These are phyloP conservation scores for Mycena filopes DNA, from an alignment of 768 basidiomycete species.

Conservation along the genomic window DNA sequence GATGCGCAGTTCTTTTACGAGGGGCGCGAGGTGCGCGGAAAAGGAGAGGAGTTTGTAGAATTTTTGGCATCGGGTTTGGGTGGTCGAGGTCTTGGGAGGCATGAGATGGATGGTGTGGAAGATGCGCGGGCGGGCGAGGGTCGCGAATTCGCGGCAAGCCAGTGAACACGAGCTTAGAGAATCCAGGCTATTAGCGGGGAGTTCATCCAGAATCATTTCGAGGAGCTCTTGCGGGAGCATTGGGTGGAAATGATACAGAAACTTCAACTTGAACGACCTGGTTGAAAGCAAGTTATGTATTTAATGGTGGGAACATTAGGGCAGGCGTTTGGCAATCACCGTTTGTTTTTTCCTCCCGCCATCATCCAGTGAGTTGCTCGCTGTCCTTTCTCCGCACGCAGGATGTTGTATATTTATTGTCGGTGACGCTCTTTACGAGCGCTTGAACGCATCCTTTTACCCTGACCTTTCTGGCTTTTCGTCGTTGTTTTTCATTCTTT, in stretches of 20 bases:
- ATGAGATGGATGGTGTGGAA: background rate
- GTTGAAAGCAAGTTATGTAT: too few species aligned
- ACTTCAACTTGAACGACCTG: too few species aligned
- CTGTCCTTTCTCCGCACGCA: background rate
- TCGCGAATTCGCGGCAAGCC: background rate
- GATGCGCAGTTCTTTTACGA: constrained; percentile 15
- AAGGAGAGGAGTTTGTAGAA: background rate
- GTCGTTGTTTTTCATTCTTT: background rate
- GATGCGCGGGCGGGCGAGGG: background rate
- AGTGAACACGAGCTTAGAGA: constrained; percentile 10
- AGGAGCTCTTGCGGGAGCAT: constrained; percentile 13
- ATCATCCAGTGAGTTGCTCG: background rate
- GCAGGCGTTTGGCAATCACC: too few species aligned
- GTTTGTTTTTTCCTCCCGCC: background rate
- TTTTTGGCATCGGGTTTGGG: constrained; percentile 1
- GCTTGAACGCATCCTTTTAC: constrained; percentile 62
- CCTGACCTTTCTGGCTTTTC: constrained; percentile 49
- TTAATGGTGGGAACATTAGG: too few species aligned
- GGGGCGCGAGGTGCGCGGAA: constrained; percentile 8
- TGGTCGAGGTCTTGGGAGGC: background rate
- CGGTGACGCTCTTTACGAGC: constrained; percentile 56
- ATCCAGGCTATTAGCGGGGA: background rate
- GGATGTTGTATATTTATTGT: constrained; percentile 72
- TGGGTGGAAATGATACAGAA: too few species aligned
- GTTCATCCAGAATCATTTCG: constrained; percentile 1